Evolutionary conservation across 257 asterid species (phyloP).

Genomic region (Oldenlandia corymbosa): DNA sequence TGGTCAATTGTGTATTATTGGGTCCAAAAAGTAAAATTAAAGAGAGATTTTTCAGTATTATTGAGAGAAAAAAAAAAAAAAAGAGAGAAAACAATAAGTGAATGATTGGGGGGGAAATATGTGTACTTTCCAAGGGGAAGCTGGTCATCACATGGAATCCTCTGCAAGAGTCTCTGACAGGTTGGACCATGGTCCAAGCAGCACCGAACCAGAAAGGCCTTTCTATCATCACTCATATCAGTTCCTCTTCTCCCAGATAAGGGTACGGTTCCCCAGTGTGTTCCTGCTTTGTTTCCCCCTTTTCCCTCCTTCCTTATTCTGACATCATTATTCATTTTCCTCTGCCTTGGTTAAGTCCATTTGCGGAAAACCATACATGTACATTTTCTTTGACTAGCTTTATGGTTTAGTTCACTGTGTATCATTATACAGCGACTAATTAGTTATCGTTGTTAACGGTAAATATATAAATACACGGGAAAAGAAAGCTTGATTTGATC

Average conservation of each 20-base stretch:
- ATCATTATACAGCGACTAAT: not conserved
- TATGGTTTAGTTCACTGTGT: not conserved
- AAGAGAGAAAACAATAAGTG: no score
- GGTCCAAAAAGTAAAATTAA: constrained; percentile 3
- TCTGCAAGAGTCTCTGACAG: constrained; percentile 36
- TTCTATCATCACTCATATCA: constrained; percentile 7
- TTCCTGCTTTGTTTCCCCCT: constrained; percentile 17
- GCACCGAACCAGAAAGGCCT: not conserved
- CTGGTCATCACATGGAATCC: constrained; percentile 35
- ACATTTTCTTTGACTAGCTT: not conserved
- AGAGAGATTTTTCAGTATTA: not conserved
- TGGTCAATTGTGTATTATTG: constrained; percentile 6
- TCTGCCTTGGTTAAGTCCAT: constrained; percentile 12
- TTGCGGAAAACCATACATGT: constrained; percentile 9
- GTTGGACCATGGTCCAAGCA: constrained; percentile 38
- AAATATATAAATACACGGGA: no score
- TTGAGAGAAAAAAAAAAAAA: not conserved
- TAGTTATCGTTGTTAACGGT: no score
- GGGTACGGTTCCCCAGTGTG: constrained; percentile 31
- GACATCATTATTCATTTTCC: constrained; percentile 13
- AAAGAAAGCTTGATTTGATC: no score
- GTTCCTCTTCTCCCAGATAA: constrained; percentile 37
- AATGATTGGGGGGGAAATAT: constrained; percentile 13
- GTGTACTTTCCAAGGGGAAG: constrained; percentile 23
- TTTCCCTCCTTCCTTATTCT: constrained; percentile 8